phyloP scores from a whole-genome alignment of 345 rosid species.

The Mallotus nudiflorus region DNA sequence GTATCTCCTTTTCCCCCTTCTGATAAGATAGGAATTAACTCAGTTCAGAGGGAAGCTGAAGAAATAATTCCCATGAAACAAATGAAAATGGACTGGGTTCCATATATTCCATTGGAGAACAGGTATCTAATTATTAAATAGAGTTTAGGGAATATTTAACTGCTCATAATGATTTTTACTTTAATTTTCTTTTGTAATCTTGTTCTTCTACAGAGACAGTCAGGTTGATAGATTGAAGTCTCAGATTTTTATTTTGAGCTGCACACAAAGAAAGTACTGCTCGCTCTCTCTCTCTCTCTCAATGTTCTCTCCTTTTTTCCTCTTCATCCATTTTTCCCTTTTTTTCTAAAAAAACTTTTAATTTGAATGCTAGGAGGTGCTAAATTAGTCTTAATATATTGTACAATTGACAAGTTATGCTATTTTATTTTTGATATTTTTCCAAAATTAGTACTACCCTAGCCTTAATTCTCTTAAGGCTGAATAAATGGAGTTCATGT shows the following conservation, averaged over 20 bases:
- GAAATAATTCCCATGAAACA: conserved; percentile 97
- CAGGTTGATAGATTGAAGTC: conserved; percentile 78
- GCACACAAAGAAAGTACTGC: conserved; percentile 82
- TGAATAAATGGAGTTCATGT: not conserved
- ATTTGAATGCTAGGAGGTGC: not conserved
- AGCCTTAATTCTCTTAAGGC: conserved; percentile 2
- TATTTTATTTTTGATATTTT: not conserved
- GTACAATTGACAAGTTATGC: not conserved
- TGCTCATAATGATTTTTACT: not conserved
- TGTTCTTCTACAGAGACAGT: conserved; percentile 55
- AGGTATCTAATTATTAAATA: conserved; percentile 46
- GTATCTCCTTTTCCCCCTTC: conserved; percentile 93
- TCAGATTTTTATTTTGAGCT: conserved; percentile 68
- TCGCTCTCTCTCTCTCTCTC: not conserved
- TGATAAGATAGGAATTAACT: conserved; percentile 92
- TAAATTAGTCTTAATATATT: not conserved
- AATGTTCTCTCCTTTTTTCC: not conserved
- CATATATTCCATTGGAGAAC: conserved; percentile 81
- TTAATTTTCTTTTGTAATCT: conserved; percentile 15
- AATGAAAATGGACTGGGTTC: conserved; percentile 99
- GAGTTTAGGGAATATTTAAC: conserved; percentile 16
- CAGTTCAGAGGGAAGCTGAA: conserved; percentile 94
- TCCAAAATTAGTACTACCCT: not conserved
- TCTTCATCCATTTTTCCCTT: not conserved
- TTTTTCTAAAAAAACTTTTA: not conserved